These are phyloP conservation scores for Pneumocystis murina DNA, from an alignment of 1,139 yeast species.

Conservation along the genomic window DNA sequence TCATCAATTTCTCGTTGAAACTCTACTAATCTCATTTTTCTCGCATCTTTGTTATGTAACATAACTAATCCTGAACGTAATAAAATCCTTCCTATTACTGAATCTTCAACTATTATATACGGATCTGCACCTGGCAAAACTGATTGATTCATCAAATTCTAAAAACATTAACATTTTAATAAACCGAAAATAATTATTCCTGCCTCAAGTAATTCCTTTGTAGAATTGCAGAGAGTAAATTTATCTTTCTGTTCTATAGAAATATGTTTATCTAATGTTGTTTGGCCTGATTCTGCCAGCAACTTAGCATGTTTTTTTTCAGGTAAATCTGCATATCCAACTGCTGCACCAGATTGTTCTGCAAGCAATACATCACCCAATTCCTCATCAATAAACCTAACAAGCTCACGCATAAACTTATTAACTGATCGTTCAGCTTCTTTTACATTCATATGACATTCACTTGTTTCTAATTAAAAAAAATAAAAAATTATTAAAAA, in stretches of 20 bases:
- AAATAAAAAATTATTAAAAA: neutral
- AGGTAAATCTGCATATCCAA: neutral
- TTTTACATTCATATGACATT: neutral
- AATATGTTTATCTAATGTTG: neutral
- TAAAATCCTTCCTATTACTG: neutral
- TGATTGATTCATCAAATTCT: neutral
- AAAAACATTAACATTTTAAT: neutral
- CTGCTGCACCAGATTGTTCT: neutral
- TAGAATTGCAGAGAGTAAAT: neutral
- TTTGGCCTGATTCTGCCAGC: neutral
- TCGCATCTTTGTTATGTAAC: neutral
- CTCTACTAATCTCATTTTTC: neutral
- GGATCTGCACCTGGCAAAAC: neutral
- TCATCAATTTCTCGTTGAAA: neutral
- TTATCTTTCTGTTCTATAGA: neutral
- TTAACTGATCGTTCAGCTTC: neutral
- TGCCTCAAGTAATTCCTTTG: neutral
- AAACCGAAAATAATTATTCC: neutral
- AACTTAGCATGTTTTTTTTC: neutral
- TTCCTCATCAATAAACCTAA: neutral
- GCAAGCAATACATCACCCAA: neutral
- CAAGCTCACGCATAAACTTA: neutral
- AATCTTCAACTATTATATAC: neutral
- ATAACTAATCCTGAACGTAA: neutral
- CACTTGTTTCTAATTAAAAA: neutral